Evolutionary conservation across 352 stramenopile species (phyloP).

Genomic region (Phytophthora niederhauseri): DNA sequence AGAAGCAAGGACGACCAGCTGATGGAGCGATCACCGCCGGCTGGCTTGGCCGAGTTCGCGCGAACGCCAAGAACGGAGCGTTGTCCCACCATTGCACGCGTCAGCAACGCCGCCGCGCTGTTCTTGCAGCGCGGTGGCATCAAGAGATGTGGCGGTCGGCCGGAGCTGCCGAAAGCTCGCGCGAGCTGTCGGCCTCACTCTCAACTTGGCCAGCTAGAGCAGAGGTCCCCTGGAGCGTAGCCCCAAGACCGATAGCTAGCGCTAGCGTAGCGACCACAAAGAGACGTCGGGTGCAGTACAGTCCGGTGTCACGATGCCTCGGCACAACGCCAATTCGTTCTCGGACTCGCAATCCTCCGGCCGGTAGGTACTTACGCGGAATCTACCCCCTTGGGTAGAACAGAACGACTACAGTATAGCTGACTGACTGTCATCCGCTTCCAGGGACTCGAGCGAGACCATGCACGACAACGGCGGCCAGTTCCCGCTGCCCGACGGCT

Average conservation of each 20-base stretch:
- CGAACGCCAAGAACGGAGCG: no score
- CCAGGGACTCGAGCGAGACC: constrained; percentile 10
- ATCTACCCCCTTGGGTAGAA: no score
- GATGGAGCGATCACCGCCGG: constrained; percentile 6
- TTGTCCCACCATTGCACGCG: constrained; percentile 14
- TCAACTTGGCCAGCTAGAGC: constrained; percentile 29
- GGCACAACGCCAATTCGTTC: constrained; percentile 12
- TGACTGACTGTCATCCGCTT: constrained; percentile 3
- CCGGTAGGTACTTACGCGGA: constrained; percentile 19
- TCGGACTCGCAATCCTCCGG: constrained; percentile 28
- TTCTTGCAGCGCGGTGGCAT: constrained; percentile 14
- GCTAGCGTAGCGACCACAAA: constrained; percentile 4
- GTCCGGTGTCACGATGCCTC: constrained; percentile 16
- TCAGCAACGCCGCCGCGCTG: constrained; percentile 15
- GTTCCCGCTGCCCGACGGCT: constrained; percentile 50
- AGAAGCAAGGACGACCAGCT: constrained; percentile 32
- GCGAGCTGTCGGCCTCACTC: constrained; percentile 19
- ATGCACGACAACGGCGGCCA: constrained; percentile 37
- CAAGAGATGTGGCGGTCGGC: constrained; percentile 22
- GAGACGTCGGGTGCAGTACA: constrained; percentile 2
- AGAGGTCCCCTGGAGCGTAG: not conserved
- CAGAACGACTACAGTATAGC: no score
- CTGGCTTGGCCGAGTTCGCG: no score
- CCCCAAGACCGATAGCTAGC: no score
- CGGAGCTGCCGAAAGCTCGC: constrained; percentile 1